Evolutionary conservation across 2,329 filamentous ascomycete genomes (phyloP).

Genomic region (Zymoseptoria crescenta): DNA sequence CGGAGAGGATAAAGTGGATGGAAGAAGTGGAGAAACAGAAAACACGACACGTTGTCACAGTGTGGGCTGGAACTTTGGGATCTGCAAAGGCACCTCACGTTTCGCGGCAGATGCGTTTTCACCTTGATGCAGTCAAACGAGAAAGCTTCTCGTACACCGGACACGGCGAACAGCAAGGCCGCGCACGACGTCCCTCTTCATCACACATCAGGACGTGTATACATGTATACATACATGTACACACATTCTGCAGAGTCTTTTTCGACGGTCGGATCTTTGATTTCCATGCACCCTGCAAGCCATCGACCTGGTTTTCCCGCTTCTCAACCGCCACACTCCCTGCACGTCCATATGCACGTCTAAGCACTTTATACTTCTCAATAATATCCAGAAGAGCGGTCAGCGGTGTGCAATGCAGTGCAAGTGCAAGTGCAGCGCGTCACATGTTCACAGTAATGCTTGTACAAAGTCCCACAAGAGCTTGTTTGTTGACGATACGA

Average conservation of each 20-base stretch:
- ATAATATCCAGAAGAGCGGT: not conserved
- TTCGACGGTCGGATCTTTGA: too few species aligned
- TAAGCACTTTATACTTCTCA: not conserved
- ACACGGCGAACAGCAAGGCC: not conserved
- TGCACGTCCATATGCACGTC: not conserved
- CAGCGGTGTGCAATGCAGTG: not conserved
- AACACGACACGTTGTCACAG: not conserved
- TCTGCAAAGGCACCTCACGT: not conserved
- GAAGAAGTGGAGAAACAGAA: not conserved
- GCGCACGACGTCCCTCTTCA: not conserved
- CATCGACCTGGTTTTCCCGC: not conserved
- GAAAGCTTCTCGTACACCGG: not conserved
- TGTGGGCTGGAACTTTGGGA: too few species aligned
- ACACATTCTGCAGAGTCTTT: not conserved
- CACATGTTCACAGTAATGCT: not conserved
- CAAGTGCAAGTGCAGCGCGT: not conserved
- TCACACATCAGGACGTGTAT: not conserved
- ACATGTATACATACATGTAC: not conserved
- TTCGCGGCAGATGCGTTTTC: not conserved
- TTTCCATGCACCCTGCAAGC: not conserved
- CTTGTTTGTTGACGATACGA: not conserved
- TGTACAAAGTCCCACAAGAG: not conserved
- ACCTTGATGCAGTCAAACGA: not conserved
- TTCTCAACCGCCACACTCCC: not conserved
- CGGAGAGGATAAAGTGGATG: too few species aligned